Evolutionary conservation across 129 eudicot genomes (phyloP).

Genomic region (Lactuca sativa): DNA sequence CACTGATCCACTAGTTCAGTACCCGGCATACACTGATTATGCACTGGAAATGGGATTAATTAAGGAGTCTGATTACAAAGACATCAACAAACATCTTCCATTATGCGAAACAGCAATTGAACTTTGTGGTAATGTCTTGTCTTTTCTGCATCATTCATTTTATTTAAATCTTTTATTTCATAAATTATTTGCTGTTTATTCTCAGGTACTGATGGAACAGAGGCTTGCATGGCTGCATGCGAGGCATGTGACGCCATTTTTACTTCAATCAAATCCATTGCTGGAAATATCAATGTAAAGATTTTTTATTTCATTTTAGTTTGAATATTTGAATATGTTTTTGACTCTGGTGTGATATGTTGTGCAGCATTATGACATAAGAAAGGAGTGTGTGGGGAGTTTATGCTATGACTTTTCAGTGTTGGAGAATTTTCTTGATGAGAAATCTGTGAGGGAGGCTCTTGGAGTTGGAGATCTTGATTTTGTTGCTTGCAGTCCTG

Average conservation of each 20-base stretch:
- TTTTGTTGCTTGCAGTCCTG: conserved; percentile 83
- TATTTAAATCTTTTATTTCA: neutral
- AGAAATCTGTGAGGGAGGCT: conserved; percentile 65
- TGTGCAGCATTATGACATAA: conserved; percentile 85
- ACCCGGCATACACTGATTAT: conserved; percentile 88
- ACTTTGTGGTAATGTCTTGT: conserved; percentile 90
- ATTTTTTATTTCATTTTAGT: neutral
- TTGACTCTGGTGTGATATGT: neutral
- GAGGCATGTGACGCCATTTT: conserved; percentile 78
- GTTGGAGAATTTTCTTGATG: conserved; percentile 66
- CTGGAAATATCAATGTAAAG: conserved; percentile 78
- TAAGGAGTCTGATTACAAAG: conserved; percentile 55
- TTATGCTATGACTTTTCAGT: conserved; percentile 93
- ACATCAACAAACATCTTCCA: conserved; percentile 71
- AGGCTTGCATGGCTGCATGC: conserved; percentile 79
- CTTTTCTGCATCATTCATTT: conserved; percentile 21
- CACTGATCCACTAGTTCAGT: conserved; percentile 88
- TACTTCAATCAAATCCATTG: conserved; percentile 50
- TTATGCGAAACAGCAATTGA: conserved; percentile 78
- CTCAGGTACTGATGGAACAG: conserved; percentile 83
- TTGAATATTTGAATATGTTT: neutral
- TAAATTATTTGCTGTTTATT: conserved; percentile 2
- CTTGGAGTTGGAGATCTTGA: conserved; percentile 85
- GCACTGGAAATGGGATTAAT: conserved; percentile 79
- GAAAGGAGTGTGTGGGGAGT: conserved; percentile 90